Conservation (phyloP, 192 early-diverging fungal species). For the Backusella westeae region DNA sequence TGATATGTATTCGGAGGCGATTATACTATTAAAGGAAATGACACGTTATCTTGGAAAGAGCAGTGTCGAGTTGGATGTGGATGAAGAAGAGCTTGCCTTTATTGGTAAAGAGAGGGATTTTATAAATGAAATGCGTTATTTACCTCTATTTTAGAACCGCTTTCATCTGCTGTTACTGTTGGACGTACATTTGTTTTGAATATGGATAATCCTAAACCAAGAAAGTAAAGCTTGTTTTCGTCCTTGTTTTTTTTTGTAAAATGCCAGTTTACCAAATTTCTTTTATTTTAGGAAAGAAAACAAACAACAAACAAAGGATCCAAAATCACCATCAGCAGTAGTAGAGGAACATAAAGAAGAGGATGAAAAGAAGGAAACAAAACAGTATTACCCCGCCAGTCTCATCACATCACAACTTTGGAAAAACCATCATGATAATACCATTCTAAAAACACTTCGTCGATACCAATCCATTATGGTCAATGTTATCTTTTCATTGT, state of each 20-base stretch:
- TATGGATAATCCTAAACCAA: slow-evolving; percentile 16
- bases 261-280: too few relatives aligned
- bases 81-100: slow-evolving; percentile 16
- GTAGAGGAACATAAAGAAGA: not conserved
- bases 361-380: not conserved
- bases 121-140: not conserved
- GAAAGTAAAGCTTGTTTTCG: not conserved
- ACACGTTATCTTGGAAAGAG: slow-evolving; percentile 19
- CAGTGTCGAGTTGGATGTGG: slow-evolving; percentile 27
- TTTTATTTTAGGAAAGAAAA: not conserved
- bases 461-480: slow-evolving; percentile 22
- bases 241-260: too few relatives aligned
- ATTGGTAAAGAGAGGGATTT: not conserved
- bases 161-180: slow-evolving; percentile 10
- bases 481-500: slow-evolving; percentile 33
- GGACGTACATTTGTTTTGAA: slow-evolving; percentile 21
- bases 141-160: not conserved
- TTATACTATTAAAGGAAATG: slow-evolving; percentile 21
- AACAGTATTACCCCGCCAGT: slow-evolving; percentile 6
- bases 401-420: slow-evolving; percentile 12
- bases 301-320: not conserved
- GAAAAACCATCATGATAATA: not conserved
- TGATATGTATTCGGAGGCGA: slow-evolving; percentile 35
- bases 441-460: slow-evolving; percentile 12
- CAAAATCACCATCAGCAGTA: not conserved